phyloP scores from a whole-genome alignment of 148 eudicot genomes.

The Arctostaphylos glauca region DNA sequence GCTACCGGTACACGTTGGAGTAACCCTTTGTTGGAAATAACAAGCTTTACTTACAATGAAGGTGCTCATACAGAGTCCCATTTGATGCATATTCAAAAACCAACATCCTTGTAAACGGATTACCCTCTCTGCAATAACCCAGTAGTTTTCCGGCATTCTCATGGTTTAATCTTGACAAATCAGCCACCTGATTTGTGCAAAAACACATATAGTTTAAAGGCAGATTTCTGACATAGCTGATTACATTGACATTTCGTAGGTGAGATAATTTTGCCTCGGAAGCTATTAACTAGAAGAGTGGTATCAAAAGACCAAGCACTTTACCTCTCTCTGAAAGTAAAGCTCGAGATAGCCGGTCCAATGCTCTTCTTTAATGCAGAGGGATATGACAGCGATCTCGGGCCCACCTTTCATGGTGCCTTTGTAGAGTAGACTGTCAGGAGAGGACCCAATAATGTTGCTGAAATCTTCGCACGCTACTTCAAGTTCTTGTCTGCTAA shows the following conservation, averaged over 20 bases:
- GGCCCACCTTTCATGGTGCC: constrained; percentile 90
- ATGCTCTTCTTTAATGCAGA: constrained; percentile 87
- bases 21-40: not conserved
- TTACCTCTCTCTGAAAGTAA: constrained; percentile 92
- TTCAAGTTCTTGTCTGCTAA: constrained; percentile 85
- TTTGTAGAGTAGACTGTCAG: constrained; percentile 84
- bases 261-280: not conserved
- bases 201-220: not conserved
- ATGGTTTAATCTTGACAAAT: constrained; percentile 82
- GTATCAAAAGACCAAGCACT: not conserved
- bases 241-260: not conserved
- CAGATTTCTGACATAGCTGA: not conserved
- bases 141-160: constrained; percentile 76
- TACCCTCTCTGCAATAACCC: constrained; percentile 81
- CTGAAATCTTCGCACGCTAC: constrained; percentile 99
- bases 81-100: constrained; percentile 89
- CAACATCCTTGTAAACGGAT: constrained; percentile 89
- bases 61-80: constrained; percentile 88
- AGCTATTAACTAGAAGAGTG: not conserved
- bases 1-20: constrained; percentile 15
- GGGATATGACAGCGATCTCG: constrained; percentile 90
- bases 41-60: constrained; percentile 70
- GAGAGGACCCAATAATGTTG: constrained; percentile 88
- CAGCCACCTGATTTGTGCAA: constrained; percentile 65
- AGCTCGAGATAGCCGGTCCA: constrained; percentile 94